phyloP scores from a whole-genome alignment of 2,329 filamentous ascomycete species.

The Colletotrichum caudatum region DNA sequence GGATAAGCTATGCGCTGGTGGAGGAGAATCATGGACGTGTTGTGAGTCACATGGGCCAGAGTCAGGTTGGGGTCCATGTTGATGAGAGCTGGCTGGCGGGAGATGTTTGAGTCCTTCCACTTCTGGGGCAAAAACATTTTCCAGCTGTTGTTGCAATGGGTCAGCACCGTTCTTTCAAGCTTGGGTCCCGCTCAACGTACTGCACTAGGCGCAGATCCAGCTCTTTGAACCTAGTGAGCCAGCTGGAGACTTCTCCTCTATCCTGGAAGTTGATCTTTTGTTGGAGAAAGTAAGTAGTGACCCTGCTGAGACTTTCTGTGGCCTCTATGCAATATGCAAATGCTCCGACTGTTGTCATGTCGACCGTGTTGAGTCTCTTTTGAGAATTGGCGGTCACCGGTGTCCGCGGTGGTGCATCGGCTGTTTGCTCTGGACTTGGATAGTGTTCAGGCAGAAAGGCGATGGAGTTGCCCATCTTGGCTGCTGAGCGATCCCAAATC shows the following conservation, averaged over 20 bases:
- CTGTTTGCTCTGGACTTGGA: constrained; percentile 44
- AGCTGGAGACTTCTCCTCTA: constrained; percentile 55
- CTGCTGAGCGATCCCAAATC: constrained; percentile 57
- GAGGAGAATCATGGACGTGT: constrained; percentile 62
- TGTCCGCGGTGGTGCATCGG: constrained; percentile 38
- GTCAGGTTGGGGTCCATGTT: constrained; percentile 63
- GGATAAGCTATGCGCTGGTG: constrained; percentile 63
- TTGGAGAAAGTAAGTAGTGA: constrained; percentile 59
- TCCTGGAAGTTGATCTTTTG: constrained; percentile 56
- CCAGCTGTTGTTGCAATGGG: constrained; percentile 45
- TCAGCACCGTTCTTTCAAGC: neutral
- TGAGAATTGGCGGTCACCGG: constrained; percentile 14
- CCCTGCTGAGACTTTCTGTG: constrained; percentile 58
- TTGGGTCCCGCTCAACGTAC: constrained; percentile 40
- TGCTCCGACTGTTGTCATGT: constrained; percentile 56
- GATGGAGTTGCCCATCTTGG: constrained; percentile 54
- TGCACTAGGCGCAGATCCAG: constrained; percentile 59
- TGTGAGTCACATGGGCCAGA: constrained; percentile 62
- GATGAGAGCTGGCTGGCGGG: constrained; percentile 44
- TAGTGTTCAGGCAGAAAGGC: constrained; percentile 53
- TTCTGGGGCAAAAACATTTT: constrained; percentile 58
- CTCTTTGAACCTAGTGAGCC: constrained; percentile 62
- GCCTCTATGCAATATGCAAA: constrained; percentile 62
- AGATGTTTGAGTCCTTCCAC: constrained; percentile 55
- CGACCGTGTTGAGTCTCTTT: constrained; percentile 39